Evolutionary conservation across 225 moss, liverwort and hornwort genomes (phyloP).

Genomic region (Anthoceros angustus): DNA sequence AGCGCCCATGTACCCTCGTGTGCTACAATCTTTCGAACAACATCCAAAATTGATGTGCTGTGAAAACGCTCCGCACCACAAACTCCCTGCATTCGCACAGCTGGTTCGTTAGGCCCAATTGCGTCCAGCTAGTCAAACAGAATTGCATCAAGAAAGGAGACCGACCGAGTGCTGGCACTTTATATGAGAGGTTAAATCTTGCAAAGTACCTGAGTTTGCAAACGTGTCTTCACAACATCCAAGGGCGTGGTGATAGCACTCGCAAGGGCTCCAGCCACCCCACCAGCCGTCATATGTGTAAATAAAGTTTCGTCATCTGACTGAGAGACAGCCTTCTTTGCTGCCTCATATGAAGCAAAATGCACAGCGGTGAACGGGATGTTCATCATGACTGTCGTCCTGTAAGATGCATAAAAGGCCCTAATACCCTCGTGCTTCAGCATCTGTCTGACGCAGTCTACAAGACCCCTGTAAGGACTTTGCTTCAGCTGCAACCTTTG

Average conservation of each 20-base stretch:
- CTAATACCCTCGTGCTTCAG: conserved; percentile 51
- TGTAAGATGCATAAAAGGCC: conserved; percentile 73
- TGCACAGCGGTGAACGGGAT: conserved; percentile 94
- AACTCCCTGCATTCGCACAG: conserved; percentile 35
- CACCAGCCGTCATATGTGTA: conserved; percentile 78
- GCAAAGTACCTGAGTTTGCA: conserved; percentile 62
- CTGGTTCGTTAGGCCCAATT: too few relatives aligned
- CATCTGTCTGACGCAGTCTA: conserved; percentile 64
- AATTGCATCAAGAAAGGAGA: too few relatives aligned
- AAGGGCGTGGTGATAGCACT: conserved; percentile 89
- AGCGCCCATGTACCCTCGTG: conserved; percentile 64
- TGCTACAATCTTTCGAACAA: conserved; percentile 44
- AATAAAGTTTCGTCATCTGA: conserved; percentile 56
- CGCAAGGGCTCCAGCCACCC: conserved; percentile 85
- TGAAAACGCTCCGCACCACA: conserved; percentile 63
- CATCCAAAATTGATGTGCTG: conserved; percentile 51
- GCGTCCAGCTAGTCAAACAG: too few relatives aligned
- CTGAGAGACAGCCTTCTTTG: conserved; percentile 38
- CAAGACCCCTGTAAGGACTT: conserved; percentile 65
- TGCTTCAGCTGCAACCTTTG: conserved; percentile 93
- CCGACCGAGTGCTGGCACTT: too few relatives aligned
- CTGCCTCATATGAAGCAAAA: conserved; percentile 89
- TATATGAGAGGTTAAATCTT: too few relatives aligned
- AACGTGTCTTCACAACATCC: conserved; percentile 84
- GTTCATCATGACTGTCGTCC: conserved; percentile 91